Percentiles rank a stretch among this genome's conserved stretches.
These are phyloP conservation scores for Rossbeevera mucosa DNA, from an alignment of 768 basidiomycete species.

Conservation along the genomic window DNA sequence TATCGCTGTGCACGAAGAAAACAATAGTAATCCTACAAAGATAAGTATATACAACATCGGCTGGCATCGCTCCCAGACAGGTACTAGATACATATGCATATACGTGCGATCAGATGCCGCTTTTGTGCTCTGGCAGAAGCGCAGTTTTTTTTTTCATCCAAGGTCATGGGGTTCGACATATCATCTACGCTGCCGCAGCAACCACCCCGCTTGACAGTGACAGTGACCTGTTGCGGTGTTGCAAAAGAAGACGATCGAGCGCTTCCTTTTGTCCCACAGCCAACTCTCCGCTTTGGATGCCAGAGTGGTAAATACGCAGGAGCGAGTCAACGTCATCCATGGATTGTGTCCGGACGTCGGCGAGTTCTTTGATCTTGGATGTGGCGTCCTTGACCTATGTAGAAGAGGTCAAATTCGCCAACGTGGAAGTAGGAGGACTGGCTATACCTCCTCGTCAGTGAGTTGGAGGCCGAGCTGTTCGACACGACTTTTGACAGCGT, in stretches of 20 bases:
- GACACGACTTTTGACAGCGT: conserved; percentile 98
- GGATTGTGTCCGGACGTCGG: conserved; percentile 95
- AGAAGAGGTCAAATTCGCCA: conserved; percentile 2
- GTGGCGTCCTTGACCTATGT: conserved; percentile 93
- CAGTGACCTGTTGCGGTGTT: conserved; percentile 51
- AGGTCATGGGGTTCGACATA: not conserved
- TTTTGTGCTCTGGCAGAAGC: conserved; percentile 12
- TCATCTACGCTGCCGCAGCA: conserved; percentile 7
- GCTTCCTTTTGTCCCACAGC: conserved; percentile 91
- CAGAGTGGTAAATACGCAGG: conserved; percentile 92
- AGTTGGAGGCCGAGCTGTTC: conserved; percentile 91
- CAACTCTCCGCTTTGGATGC: conserved; percentile 87
- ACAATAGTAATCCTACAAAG: not conserved
- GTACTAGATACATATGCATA: conserved; percentile 11
- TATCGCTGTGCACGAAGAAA: not conserved
- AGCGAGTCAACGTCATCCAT: conserved; percentile 99
- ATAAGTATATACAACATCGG: not conserved
- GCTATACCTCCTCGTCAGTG: conserved; percentile 76
- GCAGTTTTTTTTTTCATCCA: too few species aligned
- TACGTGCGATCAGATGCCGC: conserved; percentile 14
- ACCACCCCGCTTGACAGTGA: conserved; percentile 8
- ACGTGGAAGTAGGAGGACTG: not conserved
- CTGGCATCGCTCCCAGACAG: conserved; percentile 6
- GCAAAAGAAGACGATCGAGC: conserved; percentile 78
- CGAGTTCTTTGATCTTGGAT: conserved; percentile 98